Evolutionary conservation across 2,329 filamentous ascomycete species (phyloP).

Genomic region (Epichloe bromicola): DNA sequence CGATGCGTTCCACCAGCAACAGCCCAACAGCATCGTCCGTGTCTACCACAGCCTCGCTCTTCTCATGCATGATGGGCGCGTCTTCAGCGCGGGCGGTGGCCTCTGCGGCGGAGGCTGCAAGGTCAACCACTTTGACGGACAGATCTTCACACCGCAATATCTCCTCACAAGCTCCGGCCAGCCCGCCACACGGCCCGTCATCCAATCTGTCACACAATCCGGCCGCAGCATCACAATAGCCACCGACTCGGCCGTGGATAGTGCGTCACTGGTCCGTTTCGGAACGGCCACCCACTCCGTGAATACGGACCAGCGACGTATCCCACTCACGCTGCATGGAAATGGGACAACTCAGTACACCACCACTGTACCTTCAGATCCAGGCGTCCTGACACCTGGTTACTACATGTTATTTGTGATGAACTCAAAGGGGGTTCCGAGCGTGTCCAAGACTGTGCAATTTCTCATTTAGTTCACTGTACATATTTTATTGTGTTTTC

Average conservation of each 20-base stretch:
- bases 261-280: slow-evolving; percentile 29
- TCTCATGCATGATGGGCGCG: slow-evolving; percentile 35
- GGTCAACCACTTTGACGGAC: slow-evolving; percentile 38
- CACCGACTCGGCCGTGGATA: slow-evolving; percentile 17
- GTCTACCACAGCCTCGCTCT: slow-evolving; percentile 38
- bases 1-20: slow-evolving; percentile 25
- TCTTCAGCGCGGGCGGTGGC: slow-evolving; percentile 38
- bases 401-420: slow-evolving; percentile 42
- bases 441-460: slow-evolving; percentile 28
- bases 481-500: background rate
- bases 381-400: slow-evolving; percentile 37
- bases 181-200: slow-evolving; percentile 26
- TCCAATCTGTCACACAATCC: slow-evolving; percentile 11
- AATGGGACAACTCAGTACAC: slow-evolving; percentile 21
- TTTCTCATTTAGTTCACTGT: slow-evolving; percentile 6
- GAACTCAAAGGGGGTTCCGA: slow-evolving; percentile 30
- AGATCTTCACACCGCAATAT: slow-evolving; percentile 44
- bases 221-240: slow-evolving; percentile 13
- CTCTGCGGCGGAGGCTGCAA: slow-evolving; percentile 34
- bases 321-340: slow-evolving; percentile 25
- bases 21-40: slow-evolving; percentile 26
- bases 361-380: slow-evolving; percentile 30
- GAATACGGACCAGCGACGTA: slow-evolving; percentile 44
- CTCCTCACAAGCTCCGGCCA: slow-evolving; percentile 33
- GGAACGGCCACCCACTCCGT: slow-evolving; percentile 40